Conservation (phyloP, 495 filamentous ascomycete genomes). For the Ramalina intermedia region DNA sequence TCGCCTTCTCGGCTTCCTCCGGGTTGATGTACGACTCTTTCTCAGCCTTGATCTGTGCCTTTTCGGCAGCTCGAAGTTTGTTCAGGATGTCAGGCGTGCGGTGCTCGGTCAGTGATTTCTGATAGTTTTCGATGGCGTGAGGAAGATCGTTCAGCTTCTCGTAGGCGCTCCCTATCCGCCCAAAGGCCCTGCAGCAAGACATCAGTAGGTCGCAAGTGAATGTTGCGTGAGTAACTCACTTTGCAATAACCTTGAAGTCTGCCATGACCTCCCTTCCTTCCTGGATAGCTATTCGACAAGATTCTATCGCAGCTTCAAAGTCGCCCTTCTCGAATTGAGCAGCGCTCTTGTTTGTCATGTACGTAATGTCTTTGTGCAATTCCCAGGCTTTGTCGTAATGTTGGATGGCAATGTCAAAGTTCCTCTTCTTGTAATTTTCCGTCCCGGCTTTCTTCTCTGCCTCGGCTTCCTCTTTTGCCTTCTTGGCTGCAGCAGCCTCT, state of each 20-base stretch:
- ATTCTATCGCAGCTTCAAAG: constrained; percentile 68
- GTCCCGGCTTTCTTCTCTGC: constrained; percentile 91
- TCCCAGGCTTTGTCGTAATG: constrained; percentile 97
- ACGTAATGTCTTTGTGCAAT: constrained; percentile 87
- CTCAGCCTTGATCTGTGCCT: constrained; percentile 63
- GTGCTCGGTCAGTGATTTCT: constrained; percentile 89
- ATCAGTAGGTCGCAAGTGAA: constrained; percentile 1
- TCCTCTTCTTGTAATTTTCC: constrained; percentile 92
- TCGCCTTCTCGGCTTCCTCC: constrained; percentile 84
- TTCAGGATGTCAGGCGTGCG: constrained; percentile 85
- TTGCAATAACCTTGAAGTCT: constrained; percentile 95
- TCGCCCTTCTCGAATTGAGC: constrained; percentile 95
- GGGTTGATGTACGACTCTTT: constrained; percentile 77
- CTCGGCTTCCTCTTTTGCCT: constrained; percentile 86
- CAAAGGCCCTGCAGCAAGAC: constrained; percentile 46
- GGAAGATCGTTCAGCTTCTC: constrained; percentile 74
- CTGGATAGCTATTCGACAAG: constrained; percentile 76
- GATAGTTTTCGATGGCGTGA: constrained; percentile 78
- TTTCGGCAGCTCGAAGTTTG: constrained; percentile 90
- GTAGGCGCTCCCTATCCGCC: constrained; percentile 77
- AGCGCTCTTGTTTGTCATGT: constrained; percentile 89
- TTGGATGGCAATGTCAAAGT: constrained; percentile 86
- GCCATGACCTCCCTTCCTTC: constrained; percentile 73
- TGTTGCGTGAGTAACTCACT: constrained; percentile 33
- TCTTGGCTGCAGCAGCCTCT: constrained; percentile 64